A percentile compares a stretch with the other conserved stretches of the same genome.
Evolutionary conservation across 768 basidiomycete species (phyloP).

Genomic region (Coprinopsis sp.): DNA sequence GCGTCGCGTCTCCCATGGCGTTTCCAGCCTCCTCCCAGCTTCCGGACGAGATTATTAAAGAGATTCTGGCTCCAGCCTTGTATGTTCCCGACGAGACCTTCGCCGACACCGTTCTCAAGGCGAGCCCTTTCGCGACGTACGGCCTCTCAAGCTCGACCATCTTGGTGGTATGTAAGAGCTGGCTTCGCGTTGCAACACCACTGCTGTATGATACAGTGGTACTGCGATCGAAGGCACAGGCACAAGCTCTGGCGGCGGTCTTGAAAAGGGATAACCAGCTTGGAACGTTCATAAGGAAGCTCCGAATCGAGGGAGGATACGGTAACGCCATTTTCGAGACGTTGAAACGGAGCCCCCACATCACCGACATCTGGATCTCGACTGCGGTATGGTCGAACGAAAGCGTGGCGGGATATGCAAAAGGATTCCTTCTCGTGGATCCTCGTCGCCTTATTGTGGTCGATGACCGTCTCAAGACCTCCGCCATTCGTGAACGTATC

Average conservation of each 20-base stretch:
- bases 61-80: too few relatives aligned
- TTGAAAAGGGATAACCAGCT: slow-evolving; percentile 14
- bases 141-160: slow-evolving; percentile 6
- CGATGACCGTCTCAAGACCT: too few relatives aligned
- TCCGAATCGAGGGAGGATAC: slow-evolving; percentile 22
- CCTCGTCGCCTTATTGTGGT: neutral
- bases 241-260: slow-evolving; percentile 13
- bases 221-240: slow-evolving; percentile 19
- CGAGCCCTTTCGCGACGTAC: slow-evolving; percentile 8
- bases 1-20: too few relatives aligned
- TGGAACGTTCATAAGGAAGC: slow-evolving; percentile 19
- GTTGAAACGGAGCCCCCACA: neutral
- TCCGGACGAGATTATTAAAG: too few relatives aligned
- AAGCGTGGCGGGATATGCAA: neutral
- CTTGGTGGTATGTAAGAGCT: slow-evolving; percentile 19
- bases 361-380: slow-evolving; percentile 5
- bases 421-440: neutral
- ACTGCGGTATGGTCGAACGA: slow-evolving; percentile 4
- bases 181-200: slow-evolving; percentile 21
- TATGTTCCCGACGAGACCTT: too few relatives aligned
- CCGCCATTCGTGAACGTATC: too few relatives aligned
- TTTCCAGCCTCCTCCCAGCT: too few relatives aligned
- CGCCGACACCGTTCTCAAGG: neutral
- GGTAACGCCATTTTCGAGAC: neutral
- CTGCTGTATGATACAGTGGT: slow-evolving; percentile 22